Evolutionary conservation across 2,329 filamentous ascomycete species (phyloP).

Genomic region (Aureobasidium sp.): DNA sequence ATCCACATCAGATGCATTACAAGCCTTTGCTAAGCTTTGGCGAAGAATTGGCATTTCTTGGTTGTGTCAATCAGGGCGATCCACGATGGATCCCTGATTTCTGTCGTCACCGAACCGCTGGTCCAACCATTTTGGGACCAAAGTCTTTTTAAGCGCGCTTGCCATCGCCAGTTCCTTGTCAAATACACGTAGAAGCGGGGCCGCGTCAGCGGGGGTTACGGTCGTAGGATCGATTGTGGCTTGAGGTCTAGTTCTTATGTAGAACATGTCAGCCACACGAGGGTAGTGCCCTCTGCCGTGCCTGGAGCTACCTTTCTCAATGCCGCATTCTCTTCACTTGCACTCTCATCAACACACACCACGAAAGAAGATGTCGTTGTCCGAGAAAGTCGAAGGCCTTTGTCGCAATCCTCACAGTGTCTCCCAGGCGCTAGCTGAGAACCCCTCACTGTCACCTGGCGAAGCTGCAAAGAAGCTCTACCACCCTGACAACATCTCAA

Average conservation of each 20-base stretch:
- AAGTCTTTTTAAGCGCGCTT: neutral
- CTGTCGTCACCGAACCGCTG: conserved; percentile 1
- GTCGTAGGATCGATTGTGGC: neutral
- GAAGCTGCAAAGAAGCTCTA: conserved; percentile 51
- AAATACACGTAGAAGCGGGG: neutral
- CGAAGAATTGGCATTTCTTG: neutral
- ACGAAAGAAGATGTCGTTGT: conserved; percentile 11
- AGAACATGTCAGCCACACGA: conserved; percentile 2
- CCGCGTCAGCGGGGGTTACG: neutral
- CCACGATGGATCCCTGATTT: neutral
- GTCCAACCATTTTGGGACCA: neutral
- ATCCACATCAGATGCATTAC: neutral
- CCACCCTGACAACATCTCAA: conserved; percentile 24
- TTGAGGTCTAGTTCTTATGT: neutral
- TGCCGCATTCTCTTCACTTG: neutral
- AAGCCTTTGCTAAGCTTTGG: neutral
- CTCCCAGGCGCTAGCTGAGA: conserved; percentile 46
- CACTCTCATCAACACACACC: neutral
- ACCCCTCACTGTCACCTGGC: conserved; percentile 44
- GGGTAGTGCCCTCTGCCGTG: neutral
- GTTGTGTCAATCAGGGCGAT: neutral
- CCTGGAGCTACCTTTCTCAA: neutral
- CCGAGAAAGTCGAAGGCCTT: conserved; percentile 41
- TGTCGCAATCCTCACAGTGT: conserved; percentile 48
- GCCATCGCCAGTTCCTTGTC: neutral